Evolutionary conservation across 1,139 yeast genomes (phyloP), one percentile per base, ranked within the genome.

Genomic region (Yamadazyma spencermartinsiae): DNA sequence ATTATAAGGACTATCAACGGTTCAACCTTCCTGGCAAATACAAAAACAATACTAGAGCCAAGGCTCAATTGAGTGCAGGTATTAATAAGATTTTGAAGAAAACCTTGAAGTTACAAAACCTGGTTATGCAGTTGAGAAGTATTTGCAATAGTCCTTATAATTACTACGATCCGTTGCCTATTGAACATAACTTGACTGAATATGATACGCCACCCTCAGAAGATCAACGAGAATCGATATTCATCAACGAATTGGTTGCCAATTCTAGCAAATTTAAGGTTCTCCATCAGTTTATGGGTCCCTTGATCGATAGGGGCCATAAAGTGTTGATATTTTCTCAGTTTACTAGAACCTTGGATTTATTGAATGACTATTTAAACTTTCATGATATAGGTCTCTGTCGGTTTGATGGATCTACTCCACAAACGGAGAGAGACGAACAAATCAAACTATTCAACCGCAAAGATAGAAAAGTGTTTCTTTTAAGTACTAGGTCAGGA

Each of bases 401-500:
- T 43, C 72, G 96, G 37, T 74, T 92, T 26, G 96, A 89, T 56
- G 98, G 98, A 0, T 65, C 80, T 3, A 79, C 83, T 1, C 57
- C 73, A 15, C 92, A 85, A 48, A 74, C 59, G 1, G 82, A 76
- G 5, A 72, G 98, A 42, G 82, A 84, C 42, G 71, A 63, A 11
- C 78, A 82, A 48, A 86, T 92, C 33, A 64, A 67, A 1, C 54
- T 54, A 2, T 92, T 92, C 59, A 65, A 66, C 29, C 58, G 64
- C 11, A 46, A 55, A 1, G 46, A 61, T 2, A 60, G 61, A 1
- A 56, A 62, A 30, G 68, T 86, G 0, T 92, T 92, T 49, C 60
- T 92, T 37, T 66, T 92, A 12, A 85, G 96, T 10, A 92, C 98
- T 0, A 72, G 98, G 44, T 92, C 98, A 0, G 98, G 98, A 10